Percentiles rank a stretch among this genome's conserved stretches.
Evolutionary conservation across 1,284 basidiomycete species (phyloP).

Genomic region (Phylloboletellus chloephorus): DNA sequence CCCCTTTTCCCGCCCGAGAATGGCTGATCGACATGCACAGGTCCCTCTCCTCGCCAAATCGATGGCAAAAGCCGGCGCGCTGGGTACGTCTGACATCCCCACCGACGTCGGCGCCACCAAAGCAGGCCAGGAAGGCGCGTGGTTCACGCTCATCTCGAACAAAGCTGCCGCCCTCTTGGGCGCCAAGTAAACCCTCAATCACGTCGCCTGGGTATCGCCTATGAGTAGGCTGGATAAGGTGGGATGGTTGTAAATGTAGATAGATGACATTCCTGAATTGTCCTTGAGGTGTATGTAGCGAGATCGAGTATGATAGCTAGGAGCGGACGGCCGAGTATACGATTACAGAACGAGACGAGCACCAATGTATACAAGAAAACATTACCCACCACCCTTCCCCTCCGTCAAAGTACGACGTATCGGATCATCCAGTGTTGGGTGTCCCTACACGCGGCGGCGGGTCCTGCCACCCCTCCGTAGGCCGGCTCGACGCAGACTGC

Average conservation of each 20-base stretch:
- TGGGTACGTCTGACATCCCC: conserved; percentile 22
- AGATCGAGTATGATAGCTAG: too few species aligned
- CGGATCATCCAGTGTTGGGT: conserved; percentile 9
- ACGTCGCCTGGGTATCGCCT: too few species aligned
- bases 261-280: too few species aligned
- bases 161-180: conserved; percentile 22
- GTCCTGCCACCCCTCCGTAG: conserved; percentile 4
- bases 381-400: too few species aligned
- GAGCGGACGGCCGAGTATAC: too few species aligned
- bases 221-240: too few species aligned
- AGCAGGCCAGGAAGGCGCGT: conserved; percentile 13
- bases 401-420: too few species aligned
- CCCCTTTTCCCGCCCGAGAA: too few species aligned
- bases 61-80: conserved; percentile 24
- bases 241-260: too few species aligned
- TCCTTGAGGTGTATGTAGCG: too few species aligned
- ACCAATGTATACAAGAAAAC: too few species aligned
- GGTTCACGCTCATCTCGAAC: conserved; percentile 25
- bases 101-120: conserved; percentile 18
- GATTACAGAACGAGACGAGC: too few species aligned
- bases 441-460: conserved; percentile 4
- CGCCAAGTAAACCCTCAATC: conserved; percentile 9
- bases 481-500: conserved; percentile 6
- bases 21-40: neutral
- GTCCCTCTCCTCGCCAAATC: conserved; percentile 19